Conservation (phyloP, 441 rosid species). For the Isatis lusitanica region DNA sequence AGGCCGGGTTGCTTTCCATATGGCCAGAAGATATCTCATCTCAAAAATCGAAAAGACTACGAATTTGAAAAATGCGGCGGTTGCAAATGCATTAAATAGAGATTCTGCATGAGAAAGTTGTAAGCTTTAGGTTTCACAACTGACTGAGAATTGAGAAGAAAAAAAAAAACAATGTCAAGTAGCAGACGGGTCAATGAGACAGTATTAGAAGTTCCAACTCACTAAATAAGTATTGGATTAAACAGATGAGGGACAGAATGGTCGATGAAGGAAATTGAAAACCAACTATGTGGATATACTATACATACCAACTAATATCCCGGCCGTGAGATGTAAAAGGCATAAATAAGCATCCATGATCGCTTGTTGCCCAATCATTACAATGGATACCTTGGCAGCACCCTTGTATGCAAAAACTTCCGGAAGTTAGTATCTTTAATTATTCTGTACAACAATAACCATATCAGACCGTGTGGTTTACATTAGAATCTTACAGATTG, state of each 20-base stretch:
- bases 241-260: neutral
- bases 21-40: constrained; percentile 98
- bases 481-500: constrained; percentile 72
- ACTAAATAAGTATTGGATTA: neutral
- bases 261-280: neutral
- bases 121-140: constrained; percentile 21
- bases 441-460: constrained; percentile 3
- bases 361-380: constrained; percentile 97
- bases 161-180: constrained; percentile 11
- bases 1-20: constrained; percentile 97
- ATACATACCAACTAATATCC: constrained; percentile 86
- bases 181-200: neutral
- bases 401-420: constrained; percentile 51
- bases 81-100: constrained; percentile 96
- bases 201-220: neutral
- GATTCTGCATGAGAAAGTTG: constrained; percentile 62
- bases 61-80: constrained; percentile 98
- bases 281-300: constrained; percentile 6
- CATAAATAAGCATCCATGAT: constrained; percentile 99
- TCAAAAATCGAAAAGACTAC: constrained; percentile 96
- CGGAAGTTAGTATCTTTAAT: constrained; percentile 7
- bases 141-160: constrained; percentile 5
- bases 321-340: constrained; percentile 92
- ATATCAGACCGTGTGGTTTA: neutral
- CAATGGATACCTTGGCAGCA: constrained; percentile 93